A percentile compares a stretch with the other conserved stretches of the same genome.
These are phyloP conservation scores for Tylopilus plumbeoviolaceoides DNA, from an alignment of 768 basidiomycete genomes.

Conservation along the genomic window DNA sequence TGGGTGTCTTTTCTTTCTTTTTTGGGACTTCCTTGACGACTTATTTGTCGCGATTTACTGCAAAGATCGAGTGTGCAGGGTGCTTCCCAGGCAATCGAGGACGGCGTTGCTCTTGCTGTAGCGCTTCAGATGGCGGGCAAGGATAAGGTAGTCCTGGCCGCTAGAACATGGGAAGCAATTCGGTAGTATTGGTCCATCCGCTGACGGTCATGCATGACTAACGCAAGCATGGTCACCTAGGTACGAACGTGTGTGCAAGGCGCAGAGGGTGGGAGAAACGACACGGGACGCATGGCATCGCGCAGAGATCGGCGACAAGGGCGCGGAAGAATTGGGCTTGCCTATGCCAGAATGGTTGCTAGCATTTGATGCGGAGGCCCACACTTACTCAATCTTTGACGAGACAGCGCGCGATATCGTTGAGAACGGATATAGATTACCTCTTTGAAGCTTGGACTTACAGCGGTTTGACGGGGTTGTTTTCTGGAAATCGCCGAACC, in stretches of 20 bases:
- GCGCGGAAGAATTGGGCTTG: constrained; percentile 9
- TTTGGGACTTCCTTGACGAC: neutral
- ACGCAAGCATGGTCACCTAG: neutral
- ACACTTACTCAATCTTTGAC: constrained; percentile 21
- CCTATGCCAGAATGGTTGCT: constrained; percentile 29
- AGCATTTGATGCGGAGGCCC: constrained; percentile 25
- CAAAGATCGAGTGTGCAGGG: constrained; percentile 27
- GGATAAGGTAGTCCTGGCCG: constrained; percentile 1
- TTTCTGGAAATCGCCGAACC: constrained; percentile 11
- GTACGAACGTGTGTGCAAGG: neutral
- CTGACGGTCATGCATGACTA: neutral
- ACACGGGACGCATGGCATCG: constrained; percentile 24
- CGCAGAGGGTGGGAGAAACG: constrained; percentile 20
- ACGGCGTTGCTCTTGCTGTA: constrained; percentile 34
- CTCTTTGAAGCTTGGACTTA: constrained; percentile 4
- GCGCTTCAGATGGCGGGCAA: constrained; percentile 17
- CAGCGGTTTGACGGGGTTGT: constrained; percentile 1
- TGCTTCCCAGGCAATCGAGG: constrained; percentile 41
- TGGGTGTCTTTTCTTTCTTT: neutral
- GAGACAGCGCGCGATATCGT: constrained; percentile 18
- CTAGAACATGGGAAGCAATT: constrained; percentile 14
- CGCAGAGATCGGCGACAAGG: constrained; percentile 14
- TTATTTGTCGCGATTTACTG: neutral
- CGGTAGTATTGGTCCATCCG: constrained; percentile 1
- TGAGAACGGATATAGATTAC: constrained; percentile 24